phyloP scores from a whole-genome alignment of 2,329 filamentous ascomycete species.

The Colletotrichum filicis region DNA sequence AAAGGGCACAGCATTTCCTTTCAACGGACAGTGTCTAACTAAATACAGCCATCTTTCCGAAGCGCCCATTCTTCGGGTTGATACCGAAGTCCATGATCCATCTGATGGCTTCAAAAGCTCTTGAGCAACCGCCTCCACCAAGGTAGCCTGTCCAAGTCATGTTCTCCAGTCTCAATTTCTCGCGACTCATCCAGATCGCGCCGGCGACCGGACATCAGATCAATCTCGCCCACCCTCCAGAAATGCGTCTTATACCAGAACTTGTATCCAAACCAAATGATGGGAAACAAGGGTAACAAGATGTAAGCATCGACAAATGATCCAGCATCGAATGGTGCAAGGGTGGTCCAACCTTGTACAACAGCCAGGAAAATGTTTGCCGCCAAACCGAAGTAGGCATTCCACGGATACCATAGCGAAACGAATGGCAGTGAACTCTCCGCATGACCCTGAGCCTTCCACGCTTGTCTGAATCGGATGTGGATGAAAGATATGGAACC shows the following conservation, averaged over 20 bases:
- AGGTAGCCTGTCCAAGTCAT: conserved; percentile 39
- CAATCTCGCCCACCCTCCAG: conserved; percentile 63
- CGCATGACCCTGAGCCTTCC: conserved; percentile 66
- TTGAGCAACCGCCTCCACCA: conserved; percentile 57
- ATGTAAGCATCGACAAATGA: conserved; percentile 74
- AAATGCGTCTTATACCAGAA: conserved; percentile 62
- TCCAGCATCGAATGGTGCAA: conserved; percentile 67
- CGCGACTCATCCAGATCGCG: conserved; percentile 62
- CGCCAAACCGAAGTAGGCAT: conserved; percentile 67
- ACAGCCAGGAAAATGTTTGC: conserved; percentile 70
- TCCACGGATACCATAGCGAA: conserved; percentile 65
- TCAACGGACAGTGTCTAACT: not conserved
- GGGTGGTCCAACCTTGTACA: conserved; percentile 70
- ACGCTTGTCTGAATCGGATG: conserved; percentile 76
- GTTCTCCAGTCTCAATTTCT: conserved; percentile 43
- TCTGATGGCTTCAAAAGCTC: conserved; percentile 48
- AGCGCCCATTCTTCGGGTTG: not conserved
- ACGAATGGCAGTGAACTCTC: conserved; percentile 66
- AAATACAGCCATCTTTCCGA: not conserved
- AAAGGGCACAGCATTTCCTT: not conserved
- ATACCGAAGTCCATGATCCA: not conserved
- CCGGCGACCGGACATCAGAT: conserved; percentile 66
- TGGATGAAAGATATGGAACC: conserved; percentile 76
- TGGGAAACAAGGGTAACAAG: conserved; percentile 66
- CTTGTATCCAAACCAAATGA: conserved; percentile 69